Base-by-base conservation (phyloP, 2,329 filamentous ascomycete species). In the Periglandula ipomoeae region DNA sequence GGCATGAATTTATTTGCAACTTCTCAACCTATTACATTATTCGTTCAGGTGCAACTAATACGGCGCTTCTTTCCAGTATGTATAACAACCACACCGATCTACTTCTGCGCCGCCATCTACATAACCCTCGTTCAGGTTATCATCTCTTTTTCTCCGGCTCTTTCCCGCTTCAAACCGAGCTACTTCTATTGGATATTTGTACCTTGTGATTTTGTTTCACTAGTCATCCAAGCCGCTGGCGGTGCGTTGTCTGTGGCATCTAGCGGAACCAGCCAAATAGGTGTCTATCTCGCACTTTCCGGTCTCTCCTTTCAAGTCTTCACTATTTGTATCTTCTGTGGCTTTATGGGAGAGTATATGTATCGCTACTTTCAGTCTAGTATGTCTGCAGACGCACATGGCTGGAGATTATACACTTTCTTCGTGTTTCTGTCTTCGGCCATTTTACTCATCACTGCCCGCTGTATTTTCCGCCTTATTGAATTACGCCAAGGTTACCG, bases 401-500 rank as follows among this genome's bases (percentile, higher is more conserved):
- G 50, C 38, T 62, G 59, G 57, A 59, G 67, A 8, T 51, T 64
- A 54, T 58, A 53, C 15, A 44, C 59, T 48, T 85, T 84, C 61
- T 65, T 81, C 41, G 50, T 59, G n/a, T 76, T 73, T 40, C 66
- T 84, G 23, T 59, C 65, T 0, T 57, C 75, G 8, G 71, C 81
- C 9, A 78, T 80, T 30, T 41, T 83, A 5, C 70, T 77, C 40
- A 79, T 87, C 57, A 73, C 85, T 40, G 71, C 76, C 22, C 71
- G 84, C 41, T 84, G 78, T 56, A 71, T 76, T 46, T 86, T 80
- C 62, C 76, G 84, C 50, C 78, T 85, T 34, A 76, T 75, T 4
- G 83, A 87, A 69, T 66, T 87, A 46, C 75, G 72, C 51, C 72
- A 81, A 26, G 83, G 83, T 3, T 87, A 82, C 68, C 39, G 58